Base-by-base conservation (phyloP, 306 rosid species). In the Medicago arabica region DNA sequence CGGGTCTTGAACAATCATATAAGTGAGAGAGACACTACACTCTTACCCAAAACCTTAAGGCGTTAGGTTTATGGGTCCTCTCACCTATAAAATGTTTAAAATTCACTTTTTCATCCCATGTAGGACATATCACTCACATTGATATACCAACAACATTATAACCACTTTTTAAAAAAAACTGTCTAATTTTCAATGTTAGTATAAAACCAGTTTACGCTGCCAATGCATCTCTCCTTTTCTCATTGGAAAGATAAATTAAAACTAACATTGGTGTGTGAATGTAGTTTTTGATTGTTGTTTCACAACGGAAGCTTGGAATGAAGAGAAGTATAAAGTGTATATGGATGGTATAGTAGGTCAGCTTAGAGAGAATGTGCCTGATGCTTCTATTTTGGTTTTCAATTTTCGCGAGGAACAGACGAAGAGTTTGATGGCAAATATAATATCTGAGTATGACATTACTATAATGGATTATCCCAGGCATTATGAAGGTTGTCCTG, bases 381-480 rank as follows among this genome's bases (percentile, higher is more conserved):
- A 94, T 78, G 90, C 93, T 41, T 90, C 91, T 8, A 74, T 91
- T 78, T 49, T 90, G 81, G 94, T 87, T 38, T 94, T 91, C 88
- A 92, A 94, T 87, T 94, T 94, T 65, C 88, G 93, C 0, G 93
- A 85, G 74, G 92, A 88, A 53, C 55, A 79, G 49, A 66, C 78
- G 0, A 73, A 79, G 75, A 92, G 93, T 78, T 82, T 75, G 76
- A 78, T 90, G 89, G 85, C 86, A 8, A 81, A 84, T 46, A 76
- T 88, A 19, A 73, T 94, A 84, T 88, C 93, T 0, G 92, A 91
- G 84, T 84, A 83, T 76, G 96, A 90, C 34, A 87, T 94, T 80
- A 94, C 98, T 50, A 87, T 92, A 55, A 94, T 94, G 97, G 98
- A 93, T 75, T 93, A 93, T 73, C 98, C 98, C 12, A 83, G 87